Conservation (phyloP, 768 basidiomycete genomes). For the Boletus pseudopeckii region DNA sequence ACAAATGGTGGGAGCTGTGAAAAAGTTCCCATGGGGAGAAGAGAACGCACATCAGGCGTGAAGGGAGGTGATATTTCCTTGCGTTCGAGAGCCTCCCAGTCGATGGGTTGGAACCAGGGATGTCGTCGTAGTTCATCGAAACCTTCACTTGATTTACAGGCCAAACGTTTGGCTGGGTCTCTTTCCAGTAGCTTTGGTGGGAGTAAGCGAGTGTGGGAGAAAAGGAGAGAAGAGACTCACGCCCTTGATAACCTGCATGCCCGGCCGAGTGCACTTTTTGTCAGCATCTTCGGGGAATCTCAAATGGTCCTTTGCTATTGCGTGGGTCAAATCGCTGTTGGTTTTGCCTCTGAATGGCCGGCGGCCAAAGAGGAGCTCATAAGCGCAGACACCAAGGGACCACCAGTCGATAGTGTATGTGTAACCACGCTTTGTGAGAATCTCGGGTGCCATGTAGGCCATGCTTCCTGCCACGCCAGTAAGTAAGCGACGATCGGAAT, state of each 20-base stretch:
- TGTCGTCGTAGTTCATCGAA: slow-evolving; percentile 75
- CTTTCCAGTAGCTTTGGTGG: slow-evolving; percentile 74
- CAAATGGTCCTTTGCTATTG: slow-evolving; percentile 84
- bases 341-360: slow-evolving; percentile 92
- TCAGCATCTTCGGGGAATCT: slow-evolving; percentile 90
- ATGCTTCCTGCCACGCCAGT: slow-evolving; percentile 96
- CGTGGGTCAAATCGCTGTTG: slow-evolving; percentile 88
- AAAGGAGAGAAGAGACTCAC: slow-evolving; percentile 45
- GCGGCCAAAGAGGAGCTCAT: slow-evolving; percentile 88
- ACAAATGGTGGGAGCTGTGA: neutral
- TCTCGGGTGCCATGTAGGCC: slow-evolving; percentile 98
- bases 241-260: slow-evolving; percentile 74
- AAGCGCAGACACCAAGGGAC: slow-evolving; percentile 92
- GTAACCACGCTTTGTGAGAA: slow-evolving; percentile 90
- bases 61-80: slow-evolving; percentile 80
- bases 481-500: slow-evolving; percentile 75
- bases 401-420: slow-evolving; percentile 96
- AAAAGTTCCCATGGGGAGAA: neutral
- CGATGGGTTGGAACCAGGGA: slow-evolving; percentile 84
- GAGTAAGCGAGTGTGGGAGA: slow-evolving; percentile 12
- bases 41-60: slow-evolving; percentile 71
- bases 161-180: slow-evolving; percentile 75
- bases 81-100: slow-evolving; percentile 83
- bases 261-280: slow-evolving; percentile 69
- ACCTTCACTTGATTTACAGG: slow-evolving; percentile 79